These are phyloP conservation scores for Zhuliangozyma parablackwelliae DNA, from an alignment of 1,139 yeast species.

Conservation along the genomic window DNA sequence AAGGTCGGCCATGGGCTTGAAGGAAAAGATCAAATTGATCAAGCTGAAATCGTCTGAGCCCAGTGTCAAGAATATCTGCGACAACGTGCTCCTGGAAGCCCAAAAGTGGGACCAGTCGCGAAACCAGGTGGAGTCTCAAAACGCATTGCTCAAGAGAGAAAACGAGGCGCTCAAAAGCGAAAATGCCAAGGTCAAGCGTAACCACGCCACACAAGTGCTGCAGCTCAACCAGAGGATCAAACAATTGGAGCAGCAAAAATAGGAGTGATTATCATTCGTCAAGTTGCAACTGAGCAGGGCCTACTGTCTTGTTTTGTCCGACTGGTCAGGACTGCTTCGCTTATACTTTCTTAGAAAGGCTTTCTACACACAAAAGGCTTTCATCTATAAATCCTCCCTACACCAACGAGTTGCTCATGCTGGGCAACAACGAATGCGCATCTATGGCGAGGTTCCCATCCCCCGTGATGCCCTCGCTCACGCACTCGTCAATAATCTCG, in stretches of 20 bases:
- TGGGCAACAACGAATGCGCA: constrained; percentile 30
- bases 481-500: constrained; percentile 39
- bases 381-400: neutral
- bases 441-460: constrained; percentile 29
- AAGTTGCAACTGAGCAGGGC: too few relatives aligned
- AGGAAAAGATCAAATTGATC: constrained; percentile 21
- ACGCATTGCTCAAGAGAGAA: neutral
- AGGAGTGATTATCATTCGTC: too few relatives aligned
- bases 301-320: too few relatives aligned
- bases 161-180: neutral
- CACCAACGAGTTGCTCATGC: constrained; percentile 21
- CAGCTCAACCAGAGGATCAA: too few relatives aligned
- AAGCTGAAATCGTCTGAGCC: constrained; percentile 19
- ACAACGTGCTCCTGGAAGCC: constrained; percentile 19
- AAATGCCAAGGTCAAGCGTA: neutral
- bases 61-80: constrained; percentile 20
- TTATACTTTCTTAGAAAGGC: too few relatives aligned
- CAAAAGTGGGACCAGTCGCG: constrained; percentile 3
- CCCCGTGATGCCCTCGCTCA: constrained; percentile 37
- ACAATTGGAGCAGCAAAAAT: too few relatives aligned
- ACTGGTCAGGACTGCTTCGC: too few relatives aligned
- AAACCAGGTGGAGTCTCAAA: too few relatives aligned
- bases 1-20: constrained; percentile 8
- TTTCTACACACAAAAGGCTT: too few relatives aligned
- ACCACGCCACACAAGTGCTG: too few relatives aligned